Conservation (phyloP, 225 moss, liverwort and hornwort species). For the Asterella californica region DNA sequence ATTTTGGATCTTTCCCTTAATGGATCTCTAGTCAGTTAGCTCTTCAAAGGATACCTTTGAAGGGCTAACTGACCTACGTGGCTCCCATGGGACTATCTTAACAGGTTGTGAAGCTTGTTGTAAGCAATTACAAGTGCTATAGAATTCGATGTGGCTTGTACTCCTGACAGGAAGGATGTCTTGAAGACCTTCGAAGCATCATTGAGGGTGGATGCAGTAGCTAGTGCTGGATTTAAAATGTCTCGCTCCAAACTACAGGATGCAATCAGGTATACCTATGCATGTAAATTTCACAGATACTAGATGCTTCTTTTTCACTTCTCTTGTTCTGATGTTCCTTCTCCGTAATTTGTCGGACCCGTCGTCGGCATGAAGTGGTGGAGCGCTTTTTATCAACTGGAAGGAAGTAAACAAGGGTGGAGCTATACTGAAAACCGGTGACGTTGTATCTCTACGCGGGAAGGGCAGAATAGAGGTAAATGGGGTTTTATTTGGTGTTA, state of each 20-base stretch:
- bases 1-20: neutral
- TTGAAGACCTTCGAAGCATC: slow-evolving; percentile 89
- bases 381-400: slow-evolving; percentile 88
- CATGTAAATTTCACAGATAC: too few relatives aligned
- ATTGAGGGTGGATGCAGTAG: slow-evolving; percentile 87
- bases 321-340: neutral
- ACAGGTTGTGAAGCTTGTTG: neutral
- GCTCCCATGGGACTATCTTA: neutral
- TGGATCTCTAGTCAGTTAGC: neutral
- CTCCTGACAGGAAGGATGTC: slow-evolving; percentile 55
- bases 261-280: slow-evolving; percentile 52
- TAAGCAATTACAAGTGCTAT: neutral
- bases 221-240: slow-evolving; percentile 98
- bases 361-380: slow-evolving; percentile 46
- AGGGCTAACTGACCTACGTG: too few relatives aligned
- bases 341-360: neutral
- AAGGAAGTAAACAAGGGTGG: slow-evolving; percentile 86
- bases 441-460: slow-evolving; percentile 83
- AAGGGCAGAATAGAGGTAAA: slow-evolving; percentile 92
- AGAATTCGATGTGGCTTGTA: neutral
- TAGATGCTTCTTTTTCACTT: neutral
- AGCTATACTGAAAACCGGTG: slow-evolving; percentile 71
- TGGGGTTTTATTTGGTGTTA: too few relatives aligned
- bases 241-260: slow-evolving; percentile 89
- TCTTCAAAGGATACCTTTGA: neutral